A percentile compares a stretch with the other conserved stretches of the same genome.
Evolutionary conservation across 2,329 filamentous ascomycete genomes (phyloP).

Genomic region (Sporothrix globosa): DNA sequence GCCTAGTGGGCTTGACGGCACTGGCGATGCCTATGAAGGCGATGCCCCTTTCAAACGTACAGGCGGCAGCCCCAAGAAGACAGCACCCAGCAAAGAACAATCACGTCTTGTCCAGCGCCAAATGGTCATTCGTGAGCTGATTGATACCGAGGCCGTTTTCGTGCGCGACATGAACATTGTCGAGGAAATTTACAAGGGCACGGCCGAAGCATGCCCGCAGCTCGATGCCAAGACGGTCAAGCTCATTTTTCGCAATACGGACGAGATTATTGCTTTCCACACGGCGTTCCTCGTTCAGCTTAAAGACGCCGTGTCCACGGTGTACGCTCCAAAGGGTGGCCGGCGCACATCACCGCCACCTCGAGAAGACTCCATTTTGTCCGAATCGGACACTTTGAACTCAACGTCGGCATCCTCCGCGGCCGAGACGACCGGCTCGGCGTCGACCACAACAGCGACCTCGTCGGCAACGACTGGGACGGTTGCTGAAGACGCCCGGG

Average conservation of each 20-base stretch:
- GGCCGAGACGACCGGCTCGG: conserved; percentile 33
- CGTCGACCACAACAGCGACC: conserved; percentile 41
- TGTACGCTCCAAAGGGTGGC: conserved; percentile 68
- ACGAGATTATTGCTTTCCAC: conserved; percentile 87
- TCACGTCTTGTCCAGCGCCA: conserved; percentile 78
- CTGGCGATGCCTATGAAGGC: background rate
- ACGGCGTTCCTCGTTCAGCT: conserved; percentile 76
- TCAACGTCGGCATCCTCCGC: conserved; percentile 48
- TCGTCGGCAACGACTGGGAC: conserved; percentile 37
- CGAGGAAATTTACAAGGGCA: conserved; percentile 96
- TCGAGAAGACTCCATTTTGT: conserved; percentile 38
- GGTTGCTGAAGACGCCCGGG: conserved; percentile 56
- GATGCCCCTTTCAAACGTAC: background rate
- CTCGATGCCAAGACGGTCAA: conserved; percentile 84
- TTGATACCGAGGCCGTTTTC: conserved; percentile 91
- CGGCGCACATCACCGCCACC: conserved; percentile 42
- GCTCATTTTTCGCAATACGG: conserved; percentile 87
- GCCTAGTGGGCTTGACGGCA: conserved; percentile 23
- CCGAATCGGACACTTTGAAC: conserved; percentile 42
- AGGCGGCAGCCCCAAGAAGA: conserved; percentile 41
- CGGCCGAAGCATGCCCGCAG: conserved; percentile 77
- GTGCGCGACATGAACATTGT: conserved; percentile 96
- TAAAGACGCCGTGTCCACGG: conserved; percentile 75
- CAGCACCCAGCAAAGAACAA: conserved; percentile 58
- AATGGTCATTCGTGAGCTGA: conserved; percentile 85